A percentile compares a stretch with the other conserved stretches of the same genome.
Evolutionary conservation across 2,329 filamentous ascomycete genomes (phyloP).

Genomic region (Microascus cirrosus): DNA sequence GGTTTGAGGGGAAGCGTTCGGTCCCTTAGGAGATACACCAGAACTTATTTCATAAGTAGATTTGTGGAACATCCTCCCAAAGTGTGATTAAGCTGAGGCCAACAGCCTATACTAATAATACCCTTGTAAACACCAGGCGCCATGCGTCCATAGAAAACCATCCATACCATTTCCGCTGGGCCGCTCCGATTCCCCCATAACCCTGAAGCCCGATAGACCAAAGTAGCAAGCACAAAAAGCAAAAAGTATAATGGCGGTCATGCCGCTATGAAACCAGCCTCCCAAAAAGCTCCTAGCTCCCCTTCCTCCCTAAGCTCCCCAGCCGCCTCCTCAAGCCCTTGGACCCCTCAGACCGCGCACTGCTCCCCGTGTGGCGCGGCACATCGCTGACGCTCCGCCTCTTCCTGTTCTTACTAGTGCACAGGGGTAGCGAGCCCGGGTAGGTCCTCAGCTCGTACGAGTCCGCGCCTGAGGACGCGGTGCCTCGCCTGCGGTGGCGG

Average conservation of each 20-base stretch:
- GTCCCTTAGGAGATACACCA: neutral
- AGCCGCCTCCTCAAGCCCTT: slow-evolving; percentile 43
- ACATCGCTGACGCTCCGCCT: slow-evolving; percentile 30
- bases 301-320: slow-evolving; percentile 38
- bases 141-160: neutral
- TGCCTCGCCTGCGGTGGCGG: slow-evolving; percentile 15
- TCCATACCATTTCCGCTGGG: neutral
- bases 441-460: slow-evolving; percentile 37
- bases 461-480: slow-evolving; percentile 15
- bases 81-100: neutral
- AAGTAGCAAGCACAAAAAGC: neutral
- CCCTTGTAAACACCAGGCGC: neutral
- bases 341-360: slow-evolving; percentile 17
- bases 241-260: neutral
- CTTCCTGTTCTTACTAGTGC: neutral
- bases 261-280: neutral
- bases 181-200: neutral
- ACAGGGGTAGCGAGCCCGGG: slow-evolving; percentile 9
- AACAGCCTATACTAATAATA: neutral
- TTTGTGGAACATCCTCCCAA: neutral
- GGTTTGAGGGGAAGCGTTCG: neutral
- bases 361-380: slow-evolving; percentile 13
- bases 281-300: slow-evolving; percentile 7
- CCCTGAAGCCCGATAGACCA: neutral
- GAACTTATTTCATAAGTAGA: neutral